Conservation (phyloP, 176 grass and related monocot species). For the Musa itinerans region DNA sequence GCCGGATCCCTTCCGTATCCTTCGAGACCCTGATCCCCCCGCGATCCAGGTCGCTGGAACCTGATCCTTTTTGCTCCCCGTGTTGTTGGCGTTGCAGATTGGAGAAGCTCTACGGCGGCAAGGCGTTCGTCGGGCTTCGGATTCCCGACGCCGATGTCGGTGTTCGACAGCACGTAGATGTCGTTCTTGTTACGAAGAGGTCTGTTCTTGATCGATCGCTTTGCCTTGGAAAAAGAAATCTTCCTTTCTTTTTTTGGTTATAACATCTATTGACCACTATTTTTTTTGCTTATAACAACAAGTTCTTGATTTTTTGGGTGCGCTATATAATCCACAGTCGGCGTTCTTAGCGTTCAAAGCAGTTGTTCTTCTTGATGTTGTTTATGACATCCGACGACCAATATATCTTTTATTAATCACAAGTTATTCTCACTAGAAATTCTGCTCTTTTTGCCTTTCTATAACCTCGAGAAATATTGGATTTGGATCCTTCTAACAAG, state of each 20-base stretch:
- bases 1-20: background rate
- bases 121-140: constrained; percentile 82
- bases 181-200: constrained; percentile 77
- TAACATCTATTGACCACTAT: no score
- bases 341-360: no score
- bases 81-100: constrained; percentile 36
- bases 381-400: no score
- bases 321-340: no score
- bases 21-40: background rate
- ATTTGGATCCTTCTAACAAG: background rate
- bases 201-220: background rate
- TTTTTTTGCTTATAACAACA: no score
- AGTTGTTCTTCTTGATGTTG: no score
- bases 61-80: background rate
- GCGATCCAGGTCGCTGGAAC: background rate
- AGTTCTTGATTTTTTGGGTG: no score
- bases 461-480: no score
- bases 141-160: constrained; percentile 81
- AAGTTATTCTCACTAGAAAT: no score
- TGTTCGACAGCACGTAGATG: constrained; percentile 65
- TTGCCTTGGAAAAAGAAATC: background rate
- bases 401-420: no score
- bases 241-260: no score
- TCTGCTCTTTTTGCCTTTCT: no score
- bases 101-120: constrained; percentile 74